phyloP scores from a whole-genome alignment of 2,329 filamentous ascomycete genomes.

The Penicillium fuscoglaucum region DNA sequence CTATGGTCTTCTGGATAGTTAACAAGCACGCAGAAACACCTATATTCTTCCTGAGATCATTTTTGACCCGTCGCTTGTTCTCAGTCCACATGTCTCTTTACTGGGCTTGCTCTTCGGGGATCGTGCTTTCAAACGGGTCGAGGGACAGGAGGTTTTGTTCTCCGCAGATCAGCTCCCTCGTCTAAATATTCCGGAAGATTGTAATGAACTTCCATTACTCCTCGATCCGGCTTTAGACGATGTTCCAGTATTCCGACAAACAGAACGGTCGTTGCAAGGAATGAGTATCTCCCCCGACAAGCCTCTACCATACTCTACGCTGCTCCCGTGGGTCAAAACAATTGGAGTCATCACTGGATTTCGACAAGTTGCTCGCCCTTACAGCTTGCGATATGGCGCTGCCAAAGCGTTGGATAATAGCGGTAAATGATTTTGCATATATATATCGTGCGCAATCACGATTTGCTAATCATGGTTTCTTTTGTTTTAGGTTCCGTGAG shows the following conservation, averaged over 20 bases:
- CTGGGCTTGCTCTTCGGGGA: conserved; percentile 35
- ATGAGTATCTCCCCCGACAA: too few relatives aligned
- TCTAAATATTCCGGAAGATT: neutral
- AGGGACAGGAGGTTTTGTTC: conserved; percentile 3
- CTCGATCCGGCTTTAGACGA: neutral
- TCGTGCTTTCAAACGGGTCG: neutral
- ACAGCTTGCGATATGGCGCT: too few relatives aligned
- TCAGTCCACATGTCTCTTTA: conserved; percentile 40
- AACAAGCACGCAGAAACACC: conserved; percentile 19
- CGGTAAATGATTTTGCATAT: too few relatives aligned
- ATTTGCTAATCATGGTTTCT: too few relatives aligned
- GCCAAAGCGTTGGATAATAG: too few relatives aligned
- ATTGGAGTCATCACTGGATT: too few relatives aligned
- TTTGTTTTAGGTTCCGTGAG: too few relatives aligned
- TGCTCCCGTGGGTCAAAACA: too few relatives aligned
- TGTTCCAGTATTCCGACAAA: neutral
- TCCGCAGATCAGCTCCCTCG: neutral
- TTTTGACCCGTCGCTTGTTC: conserved; percentile 37
- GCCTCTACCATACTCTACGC: too few relatives aligned
- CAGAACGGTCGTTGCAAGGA: too few relatives aligned
- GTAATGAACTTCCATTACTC: neutral
- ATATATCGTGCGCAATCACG: too few relatives aligned
- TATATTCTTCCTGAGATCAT: conserved; percentile 41
- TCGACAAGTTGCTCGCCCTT: too few relatives aligned
- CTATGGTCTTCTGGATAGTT: conserved; percentile 10